Percentiles rank a stretch among this genome's conserved stretches.
These are phyloP conservation scores for Fusarium sp. DNA, from an alignment of 2,329 filamentous ascomycete genomes.

Conservation along the genomic window DNA sequence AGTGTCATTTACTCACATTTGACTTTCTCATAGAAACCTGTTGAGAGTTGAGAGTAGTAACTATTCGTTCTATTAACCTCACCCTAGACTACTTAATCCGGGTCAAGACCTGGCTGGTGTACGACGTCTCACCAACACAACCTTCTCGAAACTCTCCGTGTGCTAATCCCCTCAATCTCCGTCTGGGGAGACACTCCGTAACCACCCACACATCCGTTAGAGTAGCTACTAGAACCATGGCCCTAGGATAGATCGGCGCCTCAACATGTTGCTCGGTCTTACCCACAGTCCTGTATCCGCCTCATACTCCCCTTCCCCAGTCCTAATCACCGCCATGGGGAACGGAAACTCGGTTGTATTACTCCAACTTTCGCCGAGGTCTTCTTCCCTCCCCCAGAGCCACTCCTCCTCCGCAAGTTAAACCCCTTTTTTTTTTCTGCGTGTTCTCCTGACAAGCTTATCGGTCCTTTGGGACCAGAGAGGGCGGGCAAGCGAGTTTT, in stretches of 20 bases:
- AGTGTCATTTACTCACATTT: slow-evolving; percentile 5
- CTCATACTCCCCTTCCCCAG: slow-evolving; percentile 17
- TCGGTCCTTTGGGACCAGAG: slow-evolving; percentile 32
- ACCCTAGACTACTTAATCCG: slow-evolving; percentile 2
- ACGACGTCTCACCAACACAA: slow-evolving; percentile 16
- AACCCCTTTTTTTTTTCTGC: slow-evolving; percentile 17
- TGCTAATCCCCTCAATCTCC: slow-evolving; percentile 28
- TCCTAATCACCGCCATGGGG: slow-evolving; percentile 21
- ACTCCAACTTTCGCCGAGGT: slow-evolving; percentile 19
- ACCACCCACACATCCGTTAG: slow-evolving; percentile 7
- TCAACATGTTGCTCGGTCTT: slow-evolving; percentile 26
- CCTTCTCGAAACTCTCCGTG: slow-evolving; percentile 12
- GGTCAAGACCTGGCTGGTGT: not conserved
- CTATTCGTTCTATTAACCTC: not conserved
- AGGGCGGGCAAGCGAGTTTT: slow-evolving; percentile 30
- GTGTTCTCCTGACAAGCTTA: slow-evolving; percentile 25
- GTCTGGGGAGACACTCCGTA: slow-evolving; percentile 22
- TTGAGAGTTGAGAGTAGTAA: slow-evolving; percentile 6
- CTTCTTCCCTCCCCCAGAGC: slow-evolving; percentile 32
- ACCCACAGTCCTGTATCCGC: slow-evolving; percentile 21
- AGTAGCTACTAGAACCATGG: not conserved
- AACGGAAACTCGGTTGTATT: slow-evolving; percentile 22
- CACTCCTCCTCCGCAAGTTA: slow-evolving; percentile 29
- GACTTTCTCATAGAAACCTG: not conserved
- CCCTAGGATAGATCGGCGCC: slow-evolving; percentile 9